Evolutionary conservation across 495 filamentous ascomycete species (phyloP), one percentile per base, ranked within the genome.

Genomic region (Aspergillus ostianus): DNA sequence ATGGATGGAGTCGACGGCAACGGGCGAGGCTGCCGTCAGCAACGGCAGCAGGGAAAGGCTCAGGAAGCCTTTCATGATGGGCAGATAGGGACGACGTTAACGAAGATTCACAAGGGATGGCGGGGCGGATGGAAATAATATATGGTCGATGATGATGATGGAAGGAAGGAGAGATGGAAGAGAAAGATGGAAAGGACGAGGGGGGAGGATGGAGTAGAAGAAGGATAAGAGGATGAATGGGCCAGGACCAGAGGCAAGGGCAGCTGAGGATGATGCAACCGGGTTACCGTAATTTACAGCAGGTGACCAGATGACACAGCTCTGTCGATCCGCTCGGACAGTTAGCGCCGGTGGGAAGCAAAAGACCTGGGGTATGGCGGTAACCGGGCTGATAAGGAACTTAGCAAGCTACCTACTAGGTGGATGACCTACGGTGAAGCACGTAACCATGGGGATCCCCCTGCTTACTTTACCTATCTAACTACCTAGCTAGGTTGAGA

Each of bases 1-100:
- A 75, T 95, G 89, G 73, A 94, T 90, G 64, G 91, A 89, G 64
- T 87, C 87, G 59, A 87, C 82, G 68, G 90, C 81, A 45, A 90
- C 77, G 63, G 93, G 93, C 53, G 90, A 89, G 51, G 91, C 90
- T 64, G 84, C 81, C 60, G 84, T 85, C 73, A 87, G 79, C 68
- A 85, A 74, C 62, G 87, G 87, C 58, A 92, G 78, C 60, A 86
- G 60, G 58, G 80, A 71, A 69, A 93, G 82, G 70, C 82, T 78
- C 70, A 87, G 58, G 73, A 87, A 65, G 77, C 84, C 86, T 80
- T 85, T 91, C 91, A 94, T 95, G 71, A 76, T 89, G 72, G 73
- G 70, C 74, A 74, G 74, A 77, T 71, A 60, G 71, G 65, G 72
- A 77, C n/a, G 53, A 30, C 72, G 76, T 77, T 72, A 69, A 71